phyloP scores from a whole-genome alignment of 2,329 filamentous ascomycete genomes.

The Lachnellula occidentalis region DNA sequence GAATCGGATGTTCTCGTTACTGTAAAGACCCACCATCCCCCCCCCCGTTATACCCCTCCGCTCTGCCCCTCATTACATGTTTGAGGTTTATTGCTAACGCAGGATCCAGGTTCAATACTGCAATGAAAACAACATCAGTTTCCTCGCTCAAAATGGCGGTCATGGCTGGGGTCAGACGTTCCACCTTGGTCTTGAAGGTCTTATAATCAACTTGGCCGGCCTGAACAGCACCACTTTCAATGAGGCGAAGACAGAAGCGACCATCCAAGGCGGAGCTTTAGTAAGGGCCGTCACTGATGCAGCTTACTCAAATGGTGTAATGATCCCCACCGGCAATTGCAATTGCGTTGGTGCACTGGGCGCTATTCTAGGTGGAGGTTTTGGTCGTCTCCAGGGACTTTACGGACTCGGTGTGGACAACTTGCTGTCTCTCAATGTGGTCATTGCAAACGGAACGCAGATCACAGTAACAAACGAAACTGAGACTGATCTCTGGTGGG shows the following conservation, averaged over 20 bases:
- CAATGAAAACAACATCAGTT: slow-evolving; percentile 1
- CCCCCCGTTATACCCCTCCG: too few species aligned
- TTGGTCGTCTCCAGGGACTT: neutral
- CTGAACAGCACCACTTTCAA: slow-evolving; percentile 2
- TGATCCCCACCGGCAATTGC: slow-evolving; percentile 6
- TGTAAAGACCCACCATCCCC: neutral
- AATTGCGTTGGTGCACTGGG: slow-evolving; percentile 1
- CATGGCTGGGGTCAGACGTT: slow-evolving; percentile 3
- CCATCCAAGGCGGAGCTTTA: slow-evolving; percentile 5
- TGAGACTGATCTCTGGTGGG: slow-evolving; percentile 41
- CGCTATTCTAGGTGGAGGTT: slow-evolving; percentile 3
- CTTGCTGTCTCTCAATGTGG: slow-evolving; percentile 17
- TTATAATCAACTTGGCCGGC: neutral
- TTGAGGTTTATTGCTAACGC: too few species aligned
- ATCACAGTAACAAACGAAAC: slow-evolving; percentile 21
- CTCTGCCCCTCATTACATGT: too few species aligned
- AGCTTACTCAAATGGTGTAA: neutral
- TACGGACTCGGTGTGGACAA: slow-evolving; percentile 5
- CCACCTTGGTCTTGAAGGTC: neutral
- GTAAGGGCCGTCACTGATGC: neutral
- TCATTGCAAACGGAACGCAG: slow-evolving; percentile 25
- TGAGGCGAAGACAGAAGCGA: neutral
- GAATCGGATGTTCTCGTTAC: slow-evolving; percentile 3
- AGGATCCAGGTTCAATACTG: slow-evolving; percentile 4
- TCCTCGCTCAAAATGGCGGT: slow-evolving; percentile 9